Base-by-base conservation (phyloP, 306 rosid genomes). In the Prunus mira region DNA sequence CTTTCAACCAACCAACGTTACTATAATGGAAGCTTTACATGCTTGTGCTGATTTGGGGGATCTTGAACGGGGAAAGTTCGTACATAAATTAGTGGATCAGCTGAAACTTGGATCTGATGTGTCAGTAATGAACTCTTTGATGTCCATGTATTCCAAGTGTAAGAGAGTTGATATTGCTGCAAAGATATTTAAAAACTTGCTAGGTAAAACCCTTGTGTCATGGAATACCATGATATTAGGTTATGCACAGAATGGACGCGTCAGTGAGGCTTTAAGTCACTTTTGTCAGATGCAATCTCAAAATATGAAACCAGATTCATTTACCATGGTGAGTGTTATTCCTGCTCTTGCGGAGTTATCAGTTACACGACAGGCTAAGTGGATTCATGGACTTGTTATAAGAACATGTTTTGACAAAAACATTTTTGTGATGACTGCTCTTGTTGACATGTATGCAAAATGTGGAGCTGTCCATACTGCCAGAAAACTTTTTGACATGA, bases 141-240 rank as follows among this genome's bases (percentile, higher is more conserved):
- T 94, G 84, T 87, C 98, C 69, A 91, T 90, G 98, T 94, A 94
- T 84, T 90, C 94, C 1, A 94, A 90, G 80, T 94, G 98, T 41
- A 85, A 84, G 86, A 85, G 89, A 79, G 88, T 89, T 62, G 97
- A 94, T 67, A 77, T 87, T 1, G 97, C 98, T 60, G 88, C 89
- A n/a, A 73, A 86, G 0, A 54, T 90, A 57, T 94, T 94, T 74
- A 69, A 78, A 25, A 78, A 75, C 69, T 80, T 91, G 82, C 79
- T 54, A 60, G 84, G 77, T 52, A 94, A 84, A 86, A 91, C 97
- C 27, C 78, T 32, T 1, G 97, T 94, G 51, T 75, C 98, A 30
- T 94, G 98, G 98, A 94, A 94, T 81, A 96, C 97, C 19, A 87
- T 94, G 95, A 87, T 94, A 81, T 81, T 91, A 79, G 96, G 98